phyloP scores from a whole-genome alignment of 2,329 filamentous ascomycete genomes.

The Fusarium gaditjirri region DNA sequence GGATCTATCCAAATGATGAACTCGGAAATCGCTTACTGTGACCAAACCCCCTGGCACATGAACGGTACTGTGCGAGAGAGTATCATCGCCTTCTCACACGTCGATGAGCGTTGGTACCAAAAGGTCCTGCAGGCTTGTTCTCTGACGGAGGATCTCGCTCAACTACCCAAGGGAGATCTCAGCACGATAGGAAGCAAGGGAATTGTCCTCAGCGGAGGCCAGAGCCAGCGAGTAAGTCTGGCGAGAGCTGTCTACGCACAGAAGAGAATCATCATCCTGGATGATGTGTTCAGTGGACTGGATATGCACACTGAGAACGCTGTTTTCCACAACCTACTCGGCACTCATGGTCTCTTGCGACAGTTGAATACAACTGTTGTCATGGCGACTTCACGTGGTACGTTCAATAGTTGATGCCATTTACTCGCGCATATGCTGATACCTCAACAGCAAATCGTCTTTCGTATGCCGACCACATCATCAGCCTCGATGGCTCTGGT shows the following conservation, averaged over 20 bases:
- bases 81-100: conserved; percentile 44
- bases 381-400: conserved; percentile 29
- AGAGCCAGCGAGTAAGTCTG: conserved; percentile 49
- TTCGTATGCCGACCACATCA: conserved; percentile 26
- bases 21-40: conserved; percentile 34
- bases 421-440: background rate
- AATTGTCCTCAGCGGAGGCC: conserved; percentile 52
- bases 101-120: conserved; percentile 46
- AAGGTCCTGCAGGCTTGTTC: conserved; percentile 41
- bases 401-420: background rate
- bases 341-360: conserved; percentile 37
- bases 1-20: conserved; percentile 12
- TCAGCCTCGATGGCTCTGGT: conserved; percentile 19
- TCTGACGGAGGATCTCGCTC: conserved; percentile 40
- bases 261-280: conserved; percentile 40
- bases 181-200: conserved; percentile 51
- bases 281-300: conserved; percentile 49
- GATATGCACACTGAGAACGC: conserved; percentile 43
- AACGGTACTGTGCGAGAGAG: conserved; percentile 49
- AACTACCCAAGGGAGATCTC: conserved; percentile 47
- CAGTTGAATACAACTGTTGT: conserved; percentile 17
- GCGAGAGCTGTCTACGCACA: conserved; percentile 47
- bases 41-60: conserved; percentile 44
- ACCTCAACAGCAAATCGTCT: conserved; percentile 12
- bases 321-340: conserved; percentile 42